These are phyloP conservation scores for Casaregolazyma suthepensis DNA, from an alignment of 1,139 yeast genomes.

Conservation along the genomic window DNA sequence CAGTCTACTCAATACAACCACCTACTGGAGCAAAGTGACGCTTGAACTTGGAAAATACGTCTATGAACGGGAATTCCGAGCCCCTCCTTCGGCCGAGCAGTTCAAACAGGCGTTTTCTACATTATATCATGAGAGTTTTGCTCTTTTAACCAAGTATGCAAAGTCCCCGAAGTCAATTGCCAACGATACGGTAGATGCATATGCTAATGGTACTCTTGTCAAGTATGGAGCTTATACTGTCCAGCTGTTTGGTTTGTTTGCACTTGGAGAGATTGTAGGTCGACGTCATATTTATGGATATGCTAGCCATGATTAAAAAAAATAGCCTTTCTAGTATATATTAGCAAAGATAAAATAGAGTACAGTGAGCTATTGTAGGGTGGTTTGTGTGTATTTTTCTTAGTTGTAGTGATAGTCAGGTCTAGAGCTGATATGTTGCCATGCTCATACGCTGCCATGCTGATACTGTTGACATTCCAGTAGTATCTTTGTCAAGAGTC, in stretches of 20 bases:
- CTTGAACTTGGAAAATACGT: constrained; percentile 86
- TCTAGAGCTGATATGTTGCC: too few species aligned
- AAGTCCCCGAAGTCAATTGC: constrained; percentile 28
- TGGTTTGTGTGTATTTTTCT: background rate
- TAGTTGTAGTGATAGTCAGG: background rate
- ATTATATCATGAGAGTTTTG: constrained; percentile 43
- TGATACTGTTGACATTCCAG: too few species aligned
- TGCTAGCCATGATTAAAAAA: constrained; percentile 35
- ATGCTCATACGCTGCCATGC: too few species aligned
- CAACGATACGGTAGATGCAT: constrained; percentile 36
- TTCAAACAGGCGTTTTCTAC: constrained; percentile 69
- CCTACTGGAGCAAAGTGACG: constrained; percentile 85
- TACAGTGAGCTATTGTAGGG: background rate
- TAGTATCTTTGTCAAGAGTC: too few species aligned
- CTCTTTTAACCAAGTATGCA: constrained; percentile 40
- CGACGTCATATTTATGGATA: constrained; percentile 89
- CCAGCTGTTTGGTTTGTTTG: constrained; percentile 85
- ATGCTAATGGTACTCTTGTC: constrained; percentile 52
- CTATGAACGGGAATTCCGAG: constrained; percentile 84
- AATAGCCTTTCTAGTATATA: background rate
- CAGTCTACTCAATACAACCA: constrained; percentile 30
- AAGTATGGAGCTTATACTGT: constrained; percentile 72
- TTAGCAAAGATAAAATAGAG: background rate
- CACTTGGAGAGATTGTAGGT: constrained; percentile 94
- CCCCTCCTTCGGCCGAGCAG: constrained; percentile 80